Evolutionary conservation across 148 eudicot species (phyloP), one percentile per base, ranked within the genome.

Genomic region (Persicaria maculosa): DNA sequence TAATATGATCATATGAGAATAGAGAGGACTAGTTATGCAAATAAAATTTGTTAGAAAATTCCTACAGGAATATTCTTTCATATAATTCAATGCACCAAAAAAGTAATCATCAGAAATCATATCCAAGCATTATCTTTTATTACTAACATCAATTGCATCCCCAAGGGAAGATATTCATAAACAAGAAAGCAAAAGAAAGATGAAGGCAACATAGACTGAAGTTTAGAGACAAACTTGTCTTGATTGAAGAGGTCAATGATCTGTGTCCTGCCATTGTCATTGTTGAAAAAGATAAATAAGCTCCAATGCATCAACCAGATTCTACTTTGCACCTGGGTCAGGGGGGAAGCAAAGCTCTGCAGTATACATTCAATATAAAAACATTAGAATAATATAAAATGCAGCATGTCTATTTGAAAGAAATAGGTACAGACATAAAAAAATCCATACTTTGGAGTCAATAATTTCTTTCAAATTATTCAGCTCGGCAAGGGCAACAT

Each of bases 291-390:
- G 81, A 96, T 96, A 83, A 92, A 96, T 64, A 96, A 78, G 76
- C 97, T 89, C 97, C 99, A 92, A 69, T 96, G 99, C 99, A 96
- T 96, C 10, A 96, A 81, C 99, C 99, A 96, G 73, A 90, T 85
- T 83, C 99, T 89, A 75, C 81, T 86, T 69, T 96, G 99, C 58
- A 92, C 97, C 83, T 89, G 97, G 83, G 80, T 89, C 84, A 92
- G 67, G 47, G 99, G 94, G 9, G 99, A 86, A 7, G 91, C 77
- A 79, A 92, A 96, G 75, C 78, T 86, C 97, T 95, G 90, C 91
- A 83, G 36, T 15, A 74, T 10, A 74, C 62, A 72, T 54, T n/a
- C 16, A 72, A 72, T 61, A 79, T 68, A 81, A 71, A 77, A 19
- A 72, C 52, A 69, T 44, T 47, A 73, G 74, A 73, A 44, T 9